These are phyloP conservation scores for Leccinum ponderosum DNA, from an alignment of 1,284 basidiomycete genomes.

Conservation along the genomic window DNA sequence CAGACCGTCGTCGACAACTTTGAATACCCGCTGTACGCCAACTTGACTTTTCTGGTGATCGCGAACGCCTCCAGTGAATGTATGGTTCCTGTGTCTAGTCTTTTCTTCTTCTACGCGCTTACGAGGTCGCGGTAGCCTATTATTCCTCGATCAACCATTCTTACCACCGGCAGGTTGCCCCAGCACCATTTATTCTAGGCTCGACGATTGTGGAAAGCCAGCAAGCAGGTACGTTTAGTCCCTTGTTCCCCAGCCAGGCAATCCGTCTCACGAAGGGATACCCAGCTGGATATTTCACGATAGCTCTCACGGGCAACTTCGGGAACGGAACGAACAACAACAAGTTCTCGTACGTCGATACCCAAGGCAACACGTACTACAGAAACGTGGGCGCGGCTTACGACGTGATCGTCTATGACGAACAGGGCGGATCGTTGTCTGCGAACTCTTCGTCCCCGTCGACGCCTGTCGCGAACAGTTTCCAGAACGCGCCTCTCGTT, in stretches of 20 bases:
- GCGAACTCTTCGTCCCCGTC: constrained; percentile 3
- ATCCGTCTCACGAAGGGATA: background rate
- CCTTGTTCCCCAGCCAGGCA: background rate
- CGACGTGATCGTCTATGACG: constrained; percentile 62
- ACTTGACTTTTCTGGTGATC: constrained; percentile 48
- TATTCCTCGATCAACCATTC: constrained; percentile 63
- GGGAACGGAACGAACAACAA: constrained; percentile 71
- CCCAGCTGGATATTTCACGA: constrained; percentile 56
- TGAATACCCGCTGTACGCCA: constrained; percentile 65
- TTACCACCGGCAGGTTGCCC: constrained; percentile 58
- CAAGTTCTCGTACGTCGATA: constrained; percentile 61
- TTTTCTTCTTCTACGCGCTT: background rate
- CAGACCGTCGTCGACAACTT: constrained; percentile 56
- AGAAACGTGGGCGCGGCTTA: constrained; percentile 60
- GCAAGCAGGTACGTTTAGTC: constrained; percentile 45
- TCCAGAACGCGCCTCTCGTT: constrained; percentile 23
- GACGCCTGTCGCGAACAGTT: background rate
- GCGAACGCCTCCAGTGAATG: constrained; percentile 46
- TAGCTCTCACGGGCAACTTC: constrained; percentile 39
- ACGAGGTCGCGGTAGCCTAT: constrained; percentile 36
- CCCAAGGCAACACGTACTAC: constrained; percentile 59
- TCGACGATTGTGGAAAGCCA: constrained; percentile 62
- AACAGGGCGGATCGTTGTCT: constrained; percentile 57
- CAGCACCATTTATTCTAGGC: constrained; percentile 57
- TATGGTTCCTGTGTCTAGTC: constrained; percentile 33